Percentiles rank a stretch among this genome's conserved stretches.
Evolutionary conservation across 2,329 filamentous ascomycete species (phyloP).

Genomic region (Fusarium acutatum): DNA sequence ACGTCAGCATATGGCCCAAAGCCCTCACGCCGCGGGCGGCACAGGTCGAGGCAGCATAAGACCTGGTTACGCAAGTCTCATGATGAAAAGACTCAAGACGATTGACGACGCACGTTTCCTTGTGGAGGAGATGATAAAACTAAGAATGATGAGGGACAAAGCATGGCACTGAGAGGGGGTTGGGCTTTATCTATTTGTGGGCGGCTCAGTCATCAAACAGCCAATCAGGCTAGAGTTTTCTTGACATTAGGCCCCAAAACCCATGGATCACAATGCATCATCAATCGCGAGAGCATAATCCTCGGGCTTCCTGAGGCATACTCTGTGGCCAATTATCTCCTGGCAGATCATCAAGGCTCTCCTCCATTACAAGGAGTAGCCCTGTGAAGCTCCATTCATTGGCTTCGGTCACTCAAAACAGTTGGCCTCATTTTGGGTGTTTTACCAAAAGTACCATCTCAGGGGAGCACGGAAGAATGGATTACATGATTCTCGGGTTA

Average conservation of each 20-base stretch:
- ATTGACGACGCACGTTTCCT: background rate
- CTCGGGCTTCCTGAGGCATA: background rate
- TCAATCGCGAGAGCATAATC: background rate
- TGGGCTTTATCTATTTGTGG: slow-evolving; percentile 26
- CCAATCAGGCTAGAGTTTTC: slow-evolving; percentile 13
- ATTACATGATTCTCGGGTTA: background rate
- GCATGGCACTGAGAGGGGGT: slow-evolving; percentile 9
- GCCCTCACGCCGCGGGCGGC: background rate
- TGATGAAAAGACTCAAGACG: background rate
- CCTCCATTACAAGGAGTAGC: background rate
- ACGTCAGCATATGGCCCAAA: background rate
- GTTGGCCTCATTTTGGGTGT: background rate
- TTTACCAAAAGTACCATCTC: background rate
- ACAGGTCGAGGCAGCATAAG: background rate
- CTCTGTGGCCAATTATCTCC: background rate
- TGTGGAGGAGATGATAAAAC: background rate
- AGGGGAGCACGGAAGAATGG: background rate
- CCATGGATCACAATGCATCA: background rate
- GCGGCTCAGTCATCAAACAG: background rate
- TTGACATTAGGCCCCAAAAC: background rate
- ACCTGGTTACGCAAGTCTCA: background rate
- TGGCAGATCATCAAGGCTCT: background rate
- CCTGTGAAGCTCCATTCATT: background rate
- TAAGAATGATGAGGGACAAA: slow-evolving; percentile 16
- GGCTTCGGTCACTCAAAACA: background rate